Evolutionary conservation across 371 early-diverging fungal genomes (phyloP), one percentile per base, ranked within the genome.

Genomic region (Mucor piriformis): DNA sequence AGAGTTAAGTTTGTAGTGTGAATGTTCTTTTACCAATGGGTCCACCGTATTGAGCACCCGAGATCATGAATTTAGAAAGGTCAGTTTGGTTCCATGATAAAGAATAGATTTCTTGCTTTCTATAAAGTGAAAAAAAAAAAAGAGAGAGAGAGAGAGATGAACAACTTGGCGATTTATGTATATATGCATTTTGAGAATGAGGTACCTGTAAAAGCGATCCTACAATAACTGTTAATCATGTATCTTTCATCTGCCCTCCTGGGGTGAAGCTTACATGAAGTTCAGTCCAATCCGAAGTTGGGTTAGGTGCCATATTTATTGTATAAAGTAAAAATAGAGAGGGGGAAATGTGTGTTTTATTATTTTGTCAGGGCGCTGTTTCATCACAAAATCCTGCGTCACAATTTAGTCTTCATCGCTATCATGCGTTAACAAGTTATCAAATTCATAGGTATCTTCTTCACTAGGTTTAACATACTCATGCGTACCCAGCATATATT

Each of bases 11-110:
- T n/a, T n/a, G n/a, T n/a, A n/a, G n/a, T n/a, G n/a, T n/a, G n/a
- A n/a, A n/a, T n/a, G n/a, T n/a, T n/a, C n/a, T n/a, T n/a, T n/a
- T 85, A 93, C 95, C 95, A 37, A 97, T 85, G 6, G 97, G 97
- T 11, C 97, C 97, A 32, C 95, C 97, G 77, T 85, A 90, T 2
- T 91, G 89, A 13, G 95, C 92, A 0, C 87, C 90, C 0, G 95
- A 89, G 37, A 94, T 83, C 62, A 90, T 77, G 67, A 79, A 92
- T 58, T 92, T 90, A 1, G 88, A 85, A 21, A 97, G 76, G 67
- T 95, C 92, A 7, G 93, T 76, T 25, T 89, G 88, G 25, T 86
- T 85, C 97, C 96, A 96, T 53, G 85, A 73, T 84, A 96, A 82
- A n/a, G 87, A 72, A 65, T 96, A 96, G 18, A 92, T 71, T 63